Conservation (phyloP, 768 basidiomycete species). For the Leccinellum albellum region DNA sequence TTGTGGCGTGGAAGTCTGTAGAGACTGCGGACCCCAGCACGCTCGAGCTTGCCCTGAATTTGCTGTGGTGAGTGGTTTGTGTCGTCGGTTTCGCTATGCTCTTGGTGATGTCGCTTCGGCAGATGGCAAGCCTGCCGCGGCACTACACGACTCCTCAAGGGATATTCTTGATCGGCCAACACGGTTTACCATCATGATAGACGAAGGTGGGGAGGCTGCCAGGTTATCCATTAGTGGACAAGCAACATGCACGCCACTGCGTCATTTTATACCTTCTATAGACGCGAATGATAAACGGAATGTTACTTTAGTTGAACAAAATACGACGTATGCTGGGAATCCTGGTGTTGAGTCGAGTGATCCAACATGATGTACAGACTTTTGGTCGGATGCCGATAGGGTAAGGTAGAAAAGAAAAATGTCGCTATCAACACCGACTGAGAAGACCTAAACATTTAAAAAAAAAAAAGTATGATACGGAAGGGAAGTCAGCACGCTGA, state of each 20-base stretch:
- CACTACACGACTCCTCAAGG: background rate
- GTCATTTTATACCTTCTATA: background rate
- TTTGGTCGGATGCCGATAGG: background rate
- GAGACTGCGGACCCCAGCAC: background rate
- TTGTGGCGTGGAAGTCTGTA: slow-evolving; percentile 3
- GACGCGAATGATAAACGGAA: background rate
- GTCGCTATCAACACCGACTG: background rate
- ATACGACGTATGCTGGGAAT: background rate
- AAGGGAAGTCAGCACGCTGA: background rate
- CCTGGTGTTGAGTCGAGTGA: background rate
- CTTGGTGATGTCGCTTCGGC: background rate
- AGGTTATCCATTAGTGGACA: background rate
- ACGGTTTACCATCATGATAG: background rate
- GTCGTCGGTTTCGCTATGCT: background rate
- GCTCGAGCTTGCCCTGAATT: background rate
- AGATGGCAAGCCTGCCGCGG: background rate
- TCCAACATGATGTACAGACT: background rate
- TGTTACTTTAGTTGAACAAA: background rate
- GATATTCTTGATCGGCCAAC: no score
- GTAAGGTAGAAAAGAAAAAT: background rate
- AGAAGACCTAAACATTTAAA: background rate
- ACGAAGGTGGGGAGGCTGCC: background rate
- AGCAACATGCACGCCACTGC: background rate
- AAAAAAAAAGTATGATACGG: background rate
- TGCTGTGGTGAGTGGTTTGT: background rate